Conservation (phyloP, 176 grass and related monocot species). For the Phoenix dactylifera region DNA sequence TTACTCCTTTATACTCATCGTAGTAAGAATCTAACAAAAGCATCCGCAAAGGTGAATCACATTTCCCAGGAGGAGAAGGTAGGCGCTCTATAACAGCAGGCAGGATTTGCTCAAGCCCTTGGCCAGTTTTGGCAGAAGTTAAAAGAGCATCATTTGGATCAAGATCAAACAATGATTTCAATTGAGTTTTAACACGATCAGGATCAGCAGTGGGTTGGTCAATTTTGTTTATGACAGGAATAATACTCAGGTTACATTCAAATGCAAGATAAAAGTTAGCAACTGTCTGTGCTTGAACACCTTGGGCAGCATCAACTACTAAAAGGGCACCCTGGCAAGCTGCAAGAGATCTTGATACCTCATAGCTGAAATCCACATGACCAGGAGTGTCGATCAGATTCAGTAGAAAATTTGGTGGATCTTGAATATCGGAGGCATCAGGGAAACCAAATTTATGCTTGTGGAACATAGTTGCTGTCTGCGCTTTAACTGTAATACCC, state of each 20-base stretch:
- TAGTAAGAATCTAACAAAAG: slow-evolving; percentile 95
- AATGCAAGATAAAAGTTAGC: slow-evolving; percentile 95
- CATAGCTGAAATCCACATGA: slow-evolving; percentile 96
- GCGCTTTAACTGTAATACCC: slow-evolving; percentile 95
- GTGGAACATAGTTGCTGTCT: slow-evolving; percentile 97
- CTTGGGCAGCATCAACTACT: slow-evolving; percentile 95
- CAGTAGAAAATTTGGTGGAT: slow-evolving; percentile 49
- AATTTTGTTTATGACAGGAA: slow-evolving; percentile 97
- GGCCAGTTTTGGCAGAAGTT: slow-evolving; percentile 93
- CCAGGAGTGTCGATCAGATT: slow-evolving; percentile 95
- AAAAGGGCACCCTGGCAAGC: slow-evolving; percentile 94
- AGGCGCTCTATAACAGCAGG: slow-evolving; percentile 78
- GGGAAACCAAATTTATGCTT: slow-evolving; percentile 15
- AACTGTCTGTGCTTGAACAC: slow-evolving; percentile 97
- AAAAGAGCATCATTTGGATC: slow-evolving; percentile 76
- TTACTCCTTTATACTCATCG: slow-evolving; percentile 97
- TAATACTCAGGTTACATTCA: slow-evolving; percentile 71
- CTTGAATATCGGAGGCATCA: slow-evolving; percentile 8
- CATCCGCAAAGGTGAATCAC: slow-evolving; percentile 81
- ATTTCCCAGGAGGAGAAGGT: slow-evolving; percentile 58
- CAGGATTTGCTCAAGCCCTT: slow-evolving; percentile 68
- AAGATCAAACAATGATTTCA: slow-evolving; percentile 87
- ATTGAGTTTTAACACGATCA: slow-evolving; percentile 74
- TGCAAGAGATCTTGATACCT: slow-evolving; percentile 87
- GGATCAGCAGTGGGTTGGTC: slow-evolving; percentile 95